Base-by-base conservation (phyloP, 495 filamentous ascomycete genomes). In the Aspergillus mulundensis region DNA sequence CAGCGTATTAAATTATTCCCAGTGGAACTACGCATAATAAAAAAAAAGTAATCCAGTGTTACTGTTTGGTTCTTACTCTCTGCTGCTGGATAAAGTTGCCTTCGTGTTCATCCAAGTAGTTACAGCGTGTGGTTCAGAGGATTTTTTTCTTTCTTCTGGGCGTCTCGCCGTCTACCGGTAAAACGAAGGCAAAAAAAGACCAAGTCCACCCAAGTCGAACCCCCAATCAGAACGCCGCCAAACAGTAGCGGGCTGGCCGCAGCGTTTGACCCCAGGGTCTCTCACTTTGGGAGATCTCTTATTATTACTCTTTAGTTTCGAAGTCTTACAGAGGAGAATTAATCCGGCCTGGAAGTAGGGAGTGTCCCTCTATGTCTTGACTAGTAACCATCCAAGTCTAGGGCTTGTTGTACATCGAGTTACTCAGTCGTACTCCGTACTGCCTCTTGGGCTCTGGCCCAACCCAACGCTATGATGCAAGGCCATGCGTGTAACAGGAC, bases 1-100 rank as follows among this genome's bases (percentile, higher is more conserved):
- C 30, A 38, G 52, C 21, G 32, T 55, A 39, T 36, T 56, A 25
- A 44, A 41, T 42, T 50, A 50, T 18, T 16, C 7, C n/a, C 5
- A 32, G 20, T 47, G 45, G 32, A 21, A 39, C 32, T 38, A 50
- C 25, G 28, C 16, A 48, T 30, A 40, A 50, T 11, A 14, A 36
- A 36, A 36, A 30, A 36, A 36, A 36, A 24, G 34, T 50, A 40
- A 50, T 40, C 2, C 20, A n/a, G 34, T 39, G 48, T 50, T 40
- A 50, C n/a, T 50, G 30, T 20, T 38, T 50, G 28, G 47, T 11
- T 25, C 21, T 14, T 21, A 44, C 12, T 21, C 23, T 36, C 32
- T 36, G 32, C 43, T 30, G 34, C 34, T 36, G 34, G 34, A 40
- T 6, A 18, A 40, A 16, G n/a, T 44, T 44, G 41, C 41, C 41